A percentile compares a stretch with the other conserved stretches of the same genome.
Conservation (phyloP, 176 grass and related monocot species). For the Zea luxurians region DNA sequence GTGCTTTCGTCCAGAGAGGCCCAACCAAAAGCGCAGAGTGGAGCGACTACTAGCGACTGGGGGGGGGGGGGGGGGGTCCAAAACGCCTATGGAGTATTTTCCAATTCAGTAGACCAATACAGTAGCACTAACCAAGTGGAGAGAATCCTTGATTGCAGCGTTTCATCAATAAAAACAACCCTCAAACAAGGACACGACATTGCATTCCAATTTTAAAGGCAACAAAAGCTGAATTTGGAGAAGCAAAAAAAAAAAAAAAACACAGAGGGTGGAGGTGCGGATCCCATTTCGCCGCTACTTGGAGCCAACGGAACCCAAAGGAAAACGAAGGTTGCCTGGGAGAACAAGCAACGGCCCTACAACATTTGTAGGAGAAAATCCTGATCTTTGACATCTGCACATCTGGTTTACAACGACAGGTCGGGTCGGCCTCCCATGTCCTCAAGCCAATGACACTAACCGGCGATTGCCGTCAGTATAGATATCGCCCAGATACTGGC, state of each 20-base stretch:
- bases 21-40: not conserved
- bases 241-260: too few relatives aligned
- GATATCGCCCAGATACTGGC: not conserved
- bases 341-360: not conserved
- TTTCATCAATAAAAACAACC: constrained; percentile 3
- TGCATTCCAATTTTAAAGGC: not conserved
- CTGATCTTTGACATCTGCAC: not conserved
- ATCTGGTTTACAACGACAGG: constrained; percentile 1
- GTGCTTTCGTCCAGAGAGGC: not conserved
- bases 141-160: not conserved
- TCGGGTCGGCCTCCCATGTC: not conserved
- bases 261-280: not conserved
- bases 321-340: not conserved
- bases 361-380: not conserved
- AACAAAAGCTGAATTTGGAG: not conserved
- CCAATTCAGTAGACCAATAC: not conserved
- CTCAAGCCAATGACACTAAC: constrained; percentile 27
- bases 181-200: not conserved
- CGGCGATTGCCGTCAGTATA: not conserved
- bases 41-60: not conserved
- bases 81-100: not conserved
- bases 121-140: not conserved
- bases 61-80: constrained; percentile 19
- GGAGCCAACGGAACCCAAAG: not conserved
- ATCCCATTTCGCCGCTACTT: not conserved